Evolutionary conservation across 176 grass and related monocot species (phyloP).

Genomic region (Juncus inflexus): DNA sequence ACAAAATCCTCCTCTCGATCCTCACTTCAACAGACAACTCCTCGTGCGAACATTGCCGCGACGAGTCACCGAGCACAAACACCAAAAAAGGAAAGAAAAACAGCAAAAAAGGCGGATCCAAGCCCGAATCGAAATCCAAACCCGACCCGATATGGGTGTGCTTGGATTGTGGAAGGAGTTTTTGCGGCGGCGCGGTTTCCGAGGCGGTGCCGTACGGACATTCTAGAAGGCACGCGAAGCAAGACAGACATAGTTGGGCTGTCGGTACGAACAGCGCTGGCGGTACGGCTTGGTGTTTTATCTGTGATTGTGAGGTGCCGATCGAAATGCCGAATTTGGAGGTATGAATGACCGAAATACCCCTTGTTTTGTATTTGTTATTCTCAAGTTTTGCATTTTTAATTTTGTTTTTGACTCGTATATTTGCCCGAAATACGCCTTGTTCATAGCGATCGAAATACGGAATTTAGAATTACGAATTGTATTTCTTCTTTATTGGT

Average conservation of each 20-base stretch:
- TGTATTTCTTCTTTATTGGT: too few species aligned
- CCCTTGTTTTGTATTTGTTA: too few species aligned
- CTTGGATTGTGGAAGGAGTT: constrained; percentile 64
- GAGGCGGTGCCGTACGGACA: constrained; percentile 79
- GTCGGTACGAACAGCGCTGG: constrained; percentile 39
- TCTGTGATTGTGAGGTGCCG: constrained; percentile 49
- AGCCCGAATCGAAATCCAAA: constrained; percentile 30
- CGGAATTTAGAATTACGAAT: too few species aligned
- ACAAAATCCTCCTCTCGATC: constrained; percentile 56
- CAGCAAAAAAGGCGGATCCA: constrained; percentile 51
- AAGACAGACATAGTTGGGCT: constrained; percentile 74
- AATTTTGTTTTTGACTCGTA: too few species aligned
- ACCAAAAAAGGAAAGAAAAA: constrained; percentile 50
- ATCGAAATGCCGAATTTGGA: constrained; percentile 57
- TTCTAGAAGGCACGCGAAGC: constrained; percentile 81
- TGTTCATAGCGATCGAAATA: too few species aligned
- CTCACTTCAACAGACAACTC: constrained; percentile 43
- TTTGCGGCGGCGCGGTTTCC: constrained; percentile 62
- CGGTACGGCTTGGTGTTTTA: constrained; percentile 58
- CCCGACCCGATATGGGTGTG: constrained; percentile 59
- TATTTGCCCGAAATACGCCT: too few species aligned
- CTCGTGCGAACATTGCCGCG: constrained; percentile 78
- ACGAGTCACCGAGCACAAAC: constrained; percentile 45
- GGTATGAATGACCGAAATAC: background rate
- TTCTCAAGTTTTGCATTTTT: too few species aligned